Base-by-base conservation (phyloP, 2,329 filamentous ascomycete species). In the Sclerotinia minor region DNA sequence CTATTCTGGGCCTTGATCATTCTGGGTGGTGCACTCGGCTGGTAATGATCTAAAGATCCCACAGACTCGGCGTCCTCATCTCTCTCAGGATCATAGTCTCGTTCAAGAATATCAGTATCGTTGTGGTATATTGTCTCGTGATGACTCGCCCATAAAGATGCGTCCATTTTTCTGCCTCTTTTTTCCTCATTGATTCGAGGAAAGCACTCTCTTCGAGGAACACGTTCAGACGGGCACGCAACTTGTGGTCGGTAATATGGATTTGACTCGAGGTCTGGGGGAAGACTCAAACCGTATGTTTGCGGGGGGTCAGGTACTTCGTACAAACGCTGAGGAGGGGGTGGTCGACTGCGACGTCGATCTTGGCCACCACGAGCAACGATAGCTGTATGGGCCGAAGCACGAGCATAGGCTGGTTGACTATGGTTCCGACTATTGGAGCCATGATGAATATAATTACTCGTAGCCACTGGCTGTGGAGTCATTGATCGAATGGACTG, bases 11-110 rank as follows among this genome's bases (percentile, higher is more conserved):
- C 8, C 21, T 26, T 50, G n/a, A 50, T 38, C 9, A 24, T 26
- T 26, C 32, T 35, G 17, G 47, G 59, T 21, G n/a, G n/a, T 38
- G 45, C 32, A 5, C 24, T 38, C 21, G 45, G 17, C 15, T 63
- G 59, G n/a, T 41, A 32, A 41, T 21, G n/a, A 38, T 63, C 59
- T 17, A 63, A 50, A 1, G 59, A 63, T 38, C 59, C 59, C 17
- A 63, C 38, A 15, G 59, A 63, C 41, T 63, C 59, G 26, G 59
- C 59, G 24, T 63, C 59, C 24, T 38, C 59, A 5, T 63, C 59
- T 63, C 50, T 50, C 8, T 63, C 59, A 5, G 59, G 59, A 52
- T 63, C 59, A 21, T 63, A 63, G 19, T 63, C 59, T 50, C 59
- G 59, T 13, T 63, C 59, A 50, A 63, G 5, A 15, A 63, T 63